phyloP scores from a whole-genome alignment of 345 rosid genomes.

The Noccaea caerulescens region DNA sequence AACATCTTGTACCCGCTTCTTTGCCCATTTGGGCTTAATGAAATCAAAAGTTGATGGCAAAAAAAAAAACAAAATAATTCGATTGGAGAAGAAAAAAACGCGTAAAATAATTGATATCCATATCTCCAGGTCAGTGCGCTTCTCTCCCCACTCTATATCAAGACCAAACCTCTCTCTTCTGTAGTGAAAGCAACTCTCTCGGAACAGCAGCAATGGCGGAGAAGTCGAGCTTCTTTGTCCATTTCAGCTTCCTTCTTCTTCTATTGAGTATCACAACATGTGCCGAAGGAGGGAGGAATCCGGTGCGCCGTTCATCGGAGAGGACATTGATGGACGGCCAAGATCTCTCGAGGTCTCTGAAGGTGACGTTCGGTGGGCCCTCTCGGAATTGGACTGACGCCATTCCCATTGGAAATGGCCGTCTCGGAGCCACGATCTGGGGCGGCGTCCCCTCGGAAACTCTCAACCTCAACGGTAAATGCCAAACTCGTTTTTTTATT shows the following conservation, averaged over 20 bases:
- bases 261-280: slow-evolving; percentile 1
- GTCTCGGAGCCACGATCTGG: slow-evolving; percentile 93
- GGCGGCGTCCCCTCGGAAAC: slow-evolving; percentile 77
- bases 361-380: slow-evolving; percentile 67
- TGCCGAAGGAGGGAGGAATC: slow-evolving; percentile 52
- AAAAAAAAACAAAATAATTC: too few species aligned
- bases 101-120: slow-evolving; percentile 15
- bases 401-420: slow-evolving; percentile 89
- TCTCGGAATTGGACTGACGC: slow-evolving; percentile 88
- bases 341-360: slow-evolving; percentile 53
- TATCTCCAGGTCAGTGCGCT: background rate
- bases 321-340: slow-evolving; percentile 43
- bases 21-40: too few species aligned
- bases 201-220: slow-evolving; percentile 35
- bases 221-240: slow-evolving; percentile 40
- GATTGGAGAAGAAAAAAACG: too few species aligned
- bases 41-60: too few species aligned
- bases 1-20: too few species aligned
- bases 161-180: slow-evolving; percentile 6
- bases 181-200: slow-evolving; percentile 26
- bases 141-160: slow-evolving; percentile 14
- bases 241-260: slow-evolving; percentile 26
- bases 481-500: slow-evolving; percentile 13
- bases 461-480: slow-evolving; percentile 76
- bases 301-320: slow-evolving; percentile 53